phyloP scores from a whole-genome alignment of 352 stramenopile species.

The Phytophthora nicotianae region DNA sequence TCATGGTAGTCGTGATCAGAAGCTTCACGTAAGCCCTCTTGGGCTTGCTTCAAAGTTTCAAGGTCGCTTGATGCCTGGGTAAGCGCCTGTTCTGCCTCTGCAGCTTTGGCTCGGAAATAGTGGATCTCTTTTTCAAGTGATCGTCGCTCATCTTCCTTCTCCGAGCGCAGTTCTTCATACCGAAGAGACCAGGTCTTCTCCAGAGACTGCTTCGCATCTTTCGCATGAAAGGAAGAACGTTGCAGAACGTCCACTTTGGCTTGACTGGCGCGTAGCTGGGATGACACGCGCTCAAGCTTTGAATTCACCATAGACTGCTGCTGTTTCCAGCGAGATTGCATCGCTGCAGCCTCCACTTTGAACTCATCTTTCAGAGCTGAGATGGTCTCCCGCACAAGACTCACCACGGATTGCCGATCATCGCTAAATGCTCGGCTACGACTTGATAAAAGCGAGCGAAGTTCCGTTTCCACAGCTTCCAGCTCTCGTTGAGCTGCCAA shows the following conservation, averaged over 20 bases:
- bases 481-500: slow-evolving; percentile 42
- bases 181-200: slow-evolving; percentile 49
- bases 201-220: slow-evolving; percentile 47
- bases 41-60: slow-evolving; percentile 32
- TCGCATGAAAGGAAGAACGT: slow-evolving; percentile 45
- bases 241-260: slow-evolving; percentile 54
- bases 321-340: slow-evolving; percentile 57
- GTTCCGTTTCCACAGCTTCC: slow-evolving; percentile 43
- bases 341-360: slow-evolving; percentile 36
- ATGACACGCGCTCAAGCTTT: slow-evolving; percentile 51
- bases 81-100: slow-evolving; percentile 42
- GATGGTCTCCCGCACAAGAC: slow-evolving; percentile 42
- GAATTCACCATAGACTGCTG: slow-evolving; percentile 39
- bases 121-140: slow-evolving; percentile 53
- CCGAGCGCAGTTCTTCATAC: slow-evolving; percentile 50
- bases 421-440: slow-evolving; percentile 12
- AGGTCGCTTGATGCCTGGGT: slow-evolving; percentile 39
- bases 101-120: slow-evolving; percentile 38
- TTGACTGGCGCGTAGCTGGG: slow-evolving; percentile 53
- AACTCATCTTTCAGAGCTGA: slow-evolving; percentile 50
- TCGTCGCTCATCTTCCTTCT: slow-evolving; percentile 47
- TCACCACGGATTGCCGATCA: slow-evolving; percentile 10
- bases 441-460: slow-evolving; percentile 34
- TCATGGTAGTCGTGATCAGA: slow-evolving; percentile 43
- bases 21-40: slow-evolving; percentile 23